A percentile compares a stretch with the other conserved stretches of the same genome.
phyloP scores from a whole-genome alignment of 768 basidiomycete species.

The Mycena vulgaris region DNA sequence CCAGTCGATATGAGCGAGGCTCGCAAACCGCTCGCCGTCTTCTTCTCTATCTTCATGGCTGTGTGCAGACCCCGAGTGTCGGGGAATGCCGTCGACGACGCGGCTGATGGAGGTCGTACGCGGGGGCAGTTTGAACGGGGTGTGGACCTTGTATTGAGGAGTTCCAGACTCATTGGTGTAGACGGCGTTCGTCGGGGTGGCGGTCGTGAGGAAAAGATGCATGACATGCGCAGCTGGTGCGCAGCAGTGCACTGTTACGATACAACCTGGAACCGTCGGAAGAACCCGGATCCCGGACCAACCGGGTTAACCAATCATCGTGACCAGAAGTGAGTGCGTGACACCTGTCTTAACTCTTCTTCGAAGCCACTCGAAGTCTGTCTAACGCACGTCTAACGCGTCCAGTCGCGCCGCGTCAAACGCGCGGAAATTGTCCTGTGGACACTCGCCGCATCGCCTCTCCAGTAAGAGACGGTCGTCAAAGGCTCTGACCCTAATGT shows the following conservation, averaged over 20 bases:
- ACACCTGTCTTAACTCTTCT: no score
- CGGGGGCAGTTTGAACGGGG: constrained; percentile 41
- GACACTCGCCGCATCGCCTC: no score
- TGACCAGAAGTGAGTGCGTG: background rate
- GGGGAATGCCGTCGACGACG: constrained; percentile 19
- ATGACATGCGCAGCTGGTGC: no score
- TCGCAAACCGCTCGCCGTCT: constrained; percentile 48
- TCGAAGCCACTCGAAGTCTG: no score
- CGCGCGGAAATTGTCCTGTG: background rate
- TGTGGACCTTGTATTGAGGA: constrained; percentile 40
- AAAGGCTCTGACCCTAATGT: no score
- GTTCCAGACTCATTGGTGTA: constrained; percentile 40
- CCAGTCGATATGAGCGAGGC: constrained; percentile 54
- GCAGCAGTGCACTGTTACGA: no score
- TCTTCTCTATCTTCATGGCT: constrained; percentile 28
- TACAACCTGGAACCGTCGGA: no score
- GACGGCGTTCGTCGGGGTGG: constrained; percentile 40
- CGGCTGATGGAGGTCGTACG: constrained; percentile 21
- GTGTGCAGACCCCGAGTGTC: background rate
- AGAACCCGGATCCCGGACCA: no score
- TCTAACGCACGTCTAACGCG: no score
- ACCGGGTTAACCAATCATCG: no score
- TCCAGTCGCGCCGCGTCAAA: background rate
- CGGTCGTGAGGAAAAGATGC: constrained; percentile 41
- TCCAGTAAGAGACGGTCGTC: no score